These are phyloP conservation scores for Naganishia cerealis DNA, from an alignment of 1,284 basidiomycete genomes.

Conservation along the genomic window DNA sequence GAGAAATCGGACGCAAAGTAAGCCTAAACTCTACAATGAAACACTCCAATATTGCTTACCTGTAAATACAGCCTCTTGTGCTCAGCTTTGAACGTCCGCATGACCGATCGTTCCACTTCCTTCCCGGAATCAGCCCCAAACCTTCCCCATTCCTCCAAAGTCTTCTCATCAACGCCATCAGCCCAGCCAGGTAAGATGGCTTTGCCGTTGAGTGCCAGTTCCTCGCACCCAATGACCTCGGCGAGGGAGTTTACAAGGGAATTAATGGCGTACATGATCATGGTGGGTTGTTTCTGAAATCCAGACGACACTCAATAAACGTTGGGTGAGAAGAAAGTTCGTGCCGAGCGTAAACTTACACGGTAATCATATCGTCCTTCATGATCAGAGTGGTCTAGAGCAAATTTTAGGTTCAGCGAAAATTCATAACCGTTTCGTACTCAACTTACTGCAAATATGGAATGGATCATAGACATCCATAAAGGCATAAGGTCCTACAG, in stretches of 20 bases:
- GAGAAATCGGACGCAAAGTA: not conserved
- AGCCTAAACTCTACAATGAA: not conserved
- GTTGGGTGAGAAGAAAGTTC: conserved; percentile 33
- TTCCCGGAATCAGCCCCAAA: conserved; percentile 66
- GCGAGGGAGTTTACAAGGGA: conserved; percentile 71
- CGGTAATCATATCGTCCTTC: conserved; percentile 83
- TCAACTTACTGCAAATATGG: conserved; percentile 73
- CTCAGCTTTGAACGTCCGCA: conserved; percentile 61
- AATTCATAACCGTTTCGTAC: not conserved
- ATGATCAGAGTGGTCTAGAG: conserved; percentile 74
- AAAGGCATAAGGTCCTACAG: conserved; percentile 80
- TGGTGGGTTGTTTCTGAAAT: conserved; percentile 54
- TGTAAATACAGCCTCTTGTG: conserved; percentile 69
- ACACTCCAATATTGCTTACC: conserved; percentile 55
- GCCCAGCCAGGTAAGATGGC: conserved; percentile 68
- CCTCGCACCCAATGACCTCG: conserved; percentile 81
- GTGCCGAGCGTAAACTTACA: conserved; percentile 53
- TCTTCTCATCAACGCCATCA: conserved; percentile 58
- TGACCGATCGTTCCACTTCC: conserved; percentile 59
- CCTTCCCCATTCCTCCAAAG: conserved; percentile 66
- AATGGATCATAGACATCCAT: conserved; percentile 84
- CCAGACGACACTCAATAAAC: conserved; percentile 32
- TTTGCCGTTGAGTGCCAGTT: conserved; percentile 59
- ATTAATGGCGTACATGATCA: conserved; percentile 69
- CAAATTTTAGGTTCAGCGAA: not conserved